phyloP scores from a whole-genome alignment of 805 yeast species.

The Yueomyces sp. region DNA sequence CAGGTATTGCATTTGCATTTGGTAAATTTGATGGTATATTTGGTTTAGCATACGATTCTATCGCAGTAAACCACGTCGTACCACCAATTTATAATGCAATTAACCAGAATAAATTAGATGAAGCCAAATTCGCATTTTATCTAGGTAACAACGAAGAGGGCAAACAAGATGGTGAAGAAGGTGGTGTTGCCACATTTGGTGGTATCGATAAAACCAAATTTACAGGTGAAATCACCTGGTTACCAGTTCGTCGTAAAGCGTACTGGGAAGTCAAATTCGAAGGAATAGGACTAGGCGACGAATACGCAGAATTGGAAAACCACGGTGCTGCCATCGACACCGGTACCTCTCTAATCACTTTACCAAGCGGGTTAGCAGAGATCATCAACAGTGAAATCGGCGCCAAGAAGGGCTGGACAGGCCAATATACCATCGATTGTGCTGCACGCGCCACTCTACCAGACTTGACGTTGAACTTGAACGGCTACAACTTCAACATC shows the following conservation, averaged over 20 bases:
- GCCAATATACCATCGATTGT: slow-evolving; percentile 92
- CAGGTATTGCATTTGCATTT: slow-evolving; percentile 95
- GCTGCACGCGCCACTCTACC: slow-evolving; percentile 73
- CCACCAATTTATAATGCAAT: slow-evolving; percentile 93
- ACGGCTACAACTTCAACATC: slow-evolving; percentile 85
- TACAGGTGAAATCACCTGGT: slow-evolving; percentile 80
- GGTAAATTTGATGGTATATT: slow-evolving; percentile 97
- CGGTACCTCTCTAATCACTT: slow-evolving; percentile 90
- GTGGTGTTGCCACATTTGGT: slow-evolving; percentile 93
- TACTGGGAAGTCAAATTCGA: slow-evolving; percentile 97
- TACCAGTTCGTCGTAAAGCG: slow-evolving; percentile 98
- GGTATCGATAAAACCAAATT: slow-evolving; percentile 72
- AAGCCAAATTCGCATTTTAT: slow-evolving; percentile 78
- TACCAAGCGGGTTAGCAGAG: slow-evolving; percentile 93
- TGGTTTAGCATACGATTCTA: slow-evolving; percentile 87
- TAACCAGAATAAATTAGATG: slow-evolving; percentile 66
- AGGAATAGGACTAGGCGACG: slow-evolving; percentile 84
- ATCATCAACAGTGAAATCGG: slow-evolving; percentile 91
- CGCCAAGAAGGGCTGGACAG: slow-evolving; percentile 94
- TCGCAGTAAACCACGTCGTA: slow-evolving; percentile 76
- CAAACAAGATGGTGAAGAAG: slow-evolving; percentile 44
- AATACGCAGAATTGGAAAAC: slow-evolving; percentile 65
- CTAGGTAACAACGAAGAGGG: slow-evolving; percentile 64
- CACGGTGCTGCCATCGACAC: slow-evolving; percentile 98
- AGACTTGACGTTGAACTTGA: slow-evolving; percentile 80